phyloP scores from a whole-genome alignment of 495 filamentous ascomycete species.

The Letharia columbiana region DNA sequence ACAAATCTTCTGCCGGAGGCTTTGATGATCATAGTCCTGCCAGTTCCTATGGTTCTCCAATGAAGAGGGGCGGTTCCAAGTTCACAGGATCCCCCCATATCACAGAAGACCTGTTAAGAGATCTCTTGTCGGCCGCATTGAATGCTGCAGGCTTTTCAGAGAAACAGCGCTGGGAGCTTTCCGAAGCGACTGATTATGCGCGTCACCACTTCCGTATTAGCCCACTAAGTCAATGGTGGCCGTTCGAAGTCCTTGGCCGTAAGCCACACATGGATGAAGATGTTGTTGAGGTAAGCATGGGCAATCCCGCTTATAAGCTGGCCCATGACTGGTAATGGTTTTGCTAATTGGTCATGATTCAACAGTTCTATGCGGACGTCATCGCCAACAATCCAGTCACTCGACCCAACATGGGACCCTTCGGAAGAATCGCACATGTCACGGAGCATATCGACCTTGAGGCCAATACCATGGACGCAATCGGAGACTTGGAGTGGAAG shows the following conservation, averaged over 20 bases:
- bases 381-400: conserved; percentile 4
- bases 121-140: conserved; percentile 50
- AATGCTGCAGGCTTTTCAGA: conserved; percentile 58
- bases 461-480: conserved; percentile 10
- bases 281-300: conserved; percentile 26
- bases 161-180: conserved; percentile 34
- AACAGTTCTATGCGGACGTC: conserved; percentile 11
- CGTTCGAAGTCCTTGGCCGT: conserved; percentile 33
- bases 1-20: conserved; percentile 20
- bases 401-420: conserved; percentile 2
- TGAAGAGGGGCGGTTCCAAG: neutral
- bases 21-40: neutral
- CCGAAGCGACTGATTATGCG: conserved; percentile 21
- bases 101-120: conserved; percentile 45
- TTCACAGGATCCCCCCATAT: conserved; percentile 30
- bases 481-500: conserved; percentile 11
- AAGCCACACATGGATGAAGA: conserved; percentile 29
- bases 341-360: neutral
- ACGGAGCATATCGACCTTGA: conserved; percentile 10
- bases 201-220: conserved; percentile 21
- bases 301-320: neutral
- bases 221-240: conserved; percentile 30
- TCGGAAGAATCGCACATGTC: conserved; percentile 11
- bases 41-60: neutral
- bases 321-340: neutral